Base-by-base conservation (phyloP, 257 asterid species). In the Nicotiana tabacum region DNA sequence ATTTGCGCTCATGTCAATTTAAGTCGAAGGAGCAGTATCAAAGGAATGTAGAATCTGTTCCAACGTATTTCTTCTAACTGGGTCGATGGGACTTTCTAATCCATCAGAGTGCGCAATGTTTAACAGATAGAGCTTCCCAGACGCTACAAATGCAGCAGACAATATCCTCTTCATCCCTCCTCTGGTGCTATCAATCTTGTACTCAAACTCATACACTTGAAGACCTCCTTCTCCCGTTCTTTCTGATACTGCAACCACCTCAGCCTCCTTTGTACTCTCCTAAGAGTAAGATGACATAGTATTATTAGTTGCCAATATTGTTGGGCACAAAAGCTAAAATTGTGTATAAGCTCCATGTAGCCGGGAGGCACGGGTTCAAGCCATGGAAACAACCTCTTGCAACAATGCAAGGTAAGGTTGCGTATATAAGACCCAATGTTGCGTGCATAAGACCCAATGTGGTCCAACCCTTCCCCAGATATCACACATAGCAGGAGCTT, bases 221-320 rank as follows among this genome's bases (percentile, higher is more conserved):
- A 91, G 86, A 32, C 97, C 98, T 70, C 67, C 89, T 15, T 80
- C 55, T 24, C 93, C 92, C 5, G 77, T 66, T 88, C 99, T 92
- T 89, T 94, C 95, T 0, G 94, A 92, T 53, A 90, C 91, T n/a
- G 95, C 88, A 70, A 96, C 86, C 51, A 96, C 96, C 90, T 92
- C 93, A 29, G 94, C 98, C 80, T 87, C 94, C 86, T 91, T 92
- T 18, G 99, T 94, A 80, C 99, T 94, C 85, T 96, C 99, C 97
- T 95, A 70, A 32, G 24, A 46, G 53, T 48, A 39, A 65, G 55
- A 80, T 0, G 43, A 33, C 69, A 30, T 2, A 2, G 66, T 72
- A 81, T 15, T n/a, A 10, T 85, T 29, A 85, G 61, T 66, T 56
- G 60, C 9, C 74, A 60, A 21, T 51, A 27, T 1, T n/a, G 24